These are phyloP conservation scores for Potentilla sterilis DNA, from an alignment of 306 rosid genomes.

Conservation along the genomic window DNA sequence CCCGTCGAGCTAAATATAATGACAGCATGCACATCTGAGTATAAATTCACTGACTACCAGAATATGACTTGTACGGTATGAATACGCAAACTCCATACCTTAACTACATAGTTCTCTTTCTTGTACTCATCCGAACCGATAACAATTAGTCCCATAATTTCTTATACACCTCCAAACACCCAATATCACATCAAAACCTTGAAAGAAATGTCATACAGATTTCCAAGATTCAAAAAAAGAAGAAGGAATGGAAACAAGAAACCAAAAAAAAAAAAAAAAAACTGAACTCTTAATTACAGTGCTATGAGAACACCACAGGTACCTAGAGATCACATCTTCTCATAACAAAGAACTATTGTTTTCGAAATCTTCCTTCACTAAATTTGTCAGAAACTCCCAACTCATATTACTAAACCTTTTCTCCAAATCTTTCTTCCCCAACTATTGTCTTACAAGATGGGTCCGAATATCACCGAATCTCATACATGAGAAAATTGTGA, in stretches of 20 bases:
- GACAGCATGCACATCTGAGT: no score
- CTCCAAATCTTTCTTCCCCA: neutral
- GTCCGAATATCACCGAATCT: neutral
- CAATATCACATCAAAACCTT: neutral
- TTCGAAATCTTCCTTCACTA: conserved; percentile 30
- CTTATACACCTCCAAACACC: neutral
- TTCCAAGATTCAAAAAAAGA: neutral
- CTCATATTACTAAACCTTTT: neutral
- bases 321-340: conserved; percentile 21
- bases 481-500: neutral
- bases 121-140: neutral
- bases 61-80: no score
- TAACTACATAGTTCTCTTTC: neutral
- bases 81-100: neutral
- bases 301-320: no score
- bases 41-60: no score
- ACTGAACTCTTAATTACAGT: no score
- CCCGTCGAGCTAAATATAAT: no score
- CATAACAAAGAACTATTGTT: conserved; percentile 23
- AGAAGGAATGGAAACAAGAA: neutral
- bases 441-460: neutral
- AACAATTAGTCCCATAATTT: neutral
- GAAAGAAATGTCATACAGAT: neutral
- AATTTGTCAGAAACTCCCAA: neutral
- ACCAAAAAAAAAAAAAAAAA: neutral